Evolutionary conservation across 768 basidiomycete species (phyloP).

Genomic region (Tephrocybe sp.): DNA sequence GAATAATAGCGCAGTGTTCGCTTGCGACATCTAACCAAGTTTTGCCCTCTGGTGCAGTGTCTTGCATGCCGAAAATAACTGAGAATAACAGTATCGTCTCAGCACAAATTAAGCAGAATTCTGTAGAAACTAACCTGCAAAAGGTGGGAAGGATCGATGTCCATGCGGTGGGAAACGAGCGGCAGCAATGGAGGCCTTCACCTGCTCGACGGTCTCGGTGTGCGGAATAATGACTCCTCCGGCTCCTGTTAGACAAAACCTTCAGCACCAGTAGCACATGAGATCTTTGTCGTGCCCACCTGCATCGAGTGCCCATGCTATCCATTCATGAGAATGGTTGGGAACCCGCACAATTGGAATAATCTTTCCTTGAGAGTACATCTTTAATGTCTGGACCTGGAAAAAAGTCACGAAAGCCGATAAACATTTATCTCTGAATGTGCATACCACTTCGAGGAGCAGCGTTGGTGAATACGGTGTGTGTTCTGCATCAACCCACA

Average conservation of each 20-base stretch:
- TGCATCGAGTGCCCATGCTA: constrained; percentile 3
- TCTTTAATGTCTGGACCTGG: constrained; percentile 3
- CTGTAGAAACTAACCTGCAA: neutral
- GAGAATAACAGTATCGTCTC: too few species aligned
- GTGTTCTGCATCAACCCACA: constrained; percentile 7
- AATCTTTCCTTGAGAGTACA: constrained; percentile 2
- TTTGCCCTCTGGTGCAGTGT: constrained; percentile 7
- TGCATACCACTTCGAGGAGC: constrained; percentile 1
- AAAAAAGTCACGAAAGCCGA: neutral
- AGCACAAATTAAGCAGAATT: too few species aligned
- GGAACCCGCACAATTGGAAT: constrained; percentile 8
- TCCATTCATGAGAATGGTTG: constrained; percentile 6
- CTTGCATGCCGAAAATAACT: constrained; percentile 1
- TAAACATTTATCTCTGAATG: too few species aligned
- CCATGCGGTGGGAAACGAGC: constrained; percentile 6
- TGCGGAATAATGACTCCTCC: constrained; percentile 3
- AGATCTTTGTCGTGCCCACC: neutral
- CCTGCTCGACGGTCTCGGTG: constrained; percentile 7
- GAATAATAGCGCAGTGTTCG: constrained; percentile 8
- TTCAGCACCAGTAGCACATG: neutral
- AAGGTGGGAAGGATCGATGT: constrained; percentile 4
- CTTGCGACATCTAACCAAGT: constrained; percentile 7
- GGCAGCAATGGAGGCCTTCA: neutral
- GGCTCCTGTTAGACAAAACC: neutral
- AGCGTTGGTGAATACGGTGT: constrained; percentile 3